Evolutionary conservation across 495 filamentous ascomycete species (phyloP).

Genomic region (Penicillium paxilli): DNA sequence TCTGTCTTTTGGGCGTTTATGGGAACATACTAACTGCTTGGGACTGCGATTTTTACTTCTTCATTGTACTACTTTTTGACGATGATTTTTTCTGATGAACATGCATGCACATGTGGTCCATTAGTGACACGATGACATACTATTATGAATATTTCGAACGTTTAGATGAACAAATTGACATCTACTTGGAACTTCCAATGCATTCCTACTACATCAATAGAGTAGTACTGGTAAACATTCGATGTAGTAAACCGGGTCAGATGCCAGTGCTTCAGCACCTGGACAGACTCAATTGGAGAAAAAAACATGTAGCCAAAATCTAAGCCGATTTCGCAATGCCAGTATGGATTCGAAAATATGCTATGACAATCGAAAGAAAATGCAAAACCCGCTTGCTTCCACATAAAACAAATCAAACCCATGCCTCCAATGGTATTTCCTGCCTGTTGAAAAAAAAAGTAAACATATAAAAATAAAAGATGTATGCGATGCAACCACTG

Average conservation of each 20-base stretch:
- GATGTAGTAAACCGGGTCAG: too few species aligned
- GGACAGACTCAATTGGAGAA: not conserved
- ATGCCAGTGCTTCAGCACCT: too few species aligned
- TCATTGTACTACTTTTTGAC: constrained; percentile 1
- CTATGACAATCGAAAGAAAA: not conserved
- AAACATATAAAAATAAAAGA: not conserved
- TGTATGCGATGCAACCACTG: constrained; percentile 15
- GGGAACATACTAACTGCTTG: not conserved
- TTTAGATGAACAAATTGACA: not conserved
- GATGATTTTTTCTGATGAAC: not conserved
- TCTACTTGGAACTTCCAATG: not conserved
- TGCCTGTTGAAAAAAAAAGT: not conserved
- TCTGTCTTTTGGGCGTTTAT: not conserved
- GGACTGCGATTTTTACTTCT: not conserved
- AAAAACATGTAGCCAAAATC: not conserved
- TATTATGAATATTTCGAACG: too few species aligned
- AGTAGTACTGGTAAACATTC: too few species aligned
- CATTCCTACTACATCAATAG: not conserved
- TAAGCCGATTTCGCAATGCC: not conserved
- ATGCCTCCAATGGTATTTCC: constrained; percentile 20
- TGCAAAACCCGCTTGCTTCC: constrained; percentile 5
- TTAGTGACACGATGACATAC: not conserved
- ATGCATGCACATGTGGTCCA: not conserved
- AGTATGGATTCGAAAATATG: not conserved
- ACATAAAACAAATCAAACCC: constrained; percentile 15